phyloP scores from a whole-genome alignment of 2,329 filamentous ascomycete genomes.

The Trichoderma lentiforme region DNA sequence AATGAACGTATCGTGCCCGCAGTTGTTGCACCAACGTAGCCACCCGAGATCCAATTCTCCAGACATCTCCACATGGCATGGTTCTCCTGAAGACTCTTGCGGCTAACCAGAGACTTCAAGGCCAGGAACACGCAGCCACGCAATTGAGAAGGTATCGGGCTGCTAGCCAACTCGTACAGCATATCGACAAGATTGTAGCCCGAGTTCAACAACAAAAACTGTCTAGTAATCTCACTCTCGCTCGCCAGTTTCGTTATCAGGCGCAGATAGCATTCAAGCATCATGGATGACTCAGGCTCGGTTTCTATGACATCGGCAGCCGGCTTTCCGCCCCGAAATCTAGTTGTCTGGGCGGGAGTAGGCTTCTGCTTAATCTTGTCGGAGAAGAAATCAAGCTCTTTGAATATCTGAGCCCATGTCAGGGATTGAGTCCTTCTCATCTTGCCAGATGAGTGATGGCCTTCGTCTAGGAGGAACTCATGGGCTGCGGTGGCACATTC shows the following conservation, averaged over 20 bases:
- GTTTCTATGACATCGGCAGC: conserved; percentile 67
- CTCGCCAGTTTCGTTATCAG: conserved; percentile 78
- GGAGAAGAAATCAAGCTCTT: conserved; percentile 82
- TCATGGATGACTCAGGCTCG: conserved; percentile 91
- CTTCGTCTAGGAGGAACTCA: conserved; percentile 84
- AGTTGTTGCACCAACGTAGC: conserved; percentile 40
- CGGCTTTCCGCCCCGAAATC: conserved; percentile 58
- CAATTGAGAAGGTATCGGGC: conserved; percentile 70
- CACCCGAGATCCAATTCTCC: conserved; percentile 74
- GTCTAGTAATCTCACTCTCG: conserved; percentile 68
- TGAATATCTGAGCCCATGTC: conserved; percentile 90
- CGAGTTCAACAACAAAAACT: conserved; percentile 66
- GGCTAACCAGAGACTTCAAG: conserved; percentile 69
- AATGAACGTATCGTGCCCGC: conserved; percentile 29
- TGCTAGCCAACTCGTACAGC: conserved; percentile 75
- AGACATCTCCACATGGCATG: conserved; percentile 75
- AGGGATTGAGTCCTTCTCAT: conserved; percentile 79
- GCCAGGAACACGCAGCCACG: conserved; percentile 81
- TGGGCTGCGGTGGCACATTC: conserved; percentile 83
- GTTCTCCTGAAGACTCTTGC: conserved; percentile 66
- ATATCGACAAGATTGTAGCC: conserved; percentile 68
- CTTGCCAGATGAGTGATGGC: conserved; percentile 68
- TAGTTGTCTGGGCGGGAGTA: conserved; percentile 36
- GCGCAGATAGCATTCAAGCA: conserved; percentile 91
- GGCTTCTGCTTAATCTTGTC: conserved; percentile 73